phyloP scores from a whole-genome alignment of 768 basidiomycete species.

The Tricholoma flavovirens region DNA sequence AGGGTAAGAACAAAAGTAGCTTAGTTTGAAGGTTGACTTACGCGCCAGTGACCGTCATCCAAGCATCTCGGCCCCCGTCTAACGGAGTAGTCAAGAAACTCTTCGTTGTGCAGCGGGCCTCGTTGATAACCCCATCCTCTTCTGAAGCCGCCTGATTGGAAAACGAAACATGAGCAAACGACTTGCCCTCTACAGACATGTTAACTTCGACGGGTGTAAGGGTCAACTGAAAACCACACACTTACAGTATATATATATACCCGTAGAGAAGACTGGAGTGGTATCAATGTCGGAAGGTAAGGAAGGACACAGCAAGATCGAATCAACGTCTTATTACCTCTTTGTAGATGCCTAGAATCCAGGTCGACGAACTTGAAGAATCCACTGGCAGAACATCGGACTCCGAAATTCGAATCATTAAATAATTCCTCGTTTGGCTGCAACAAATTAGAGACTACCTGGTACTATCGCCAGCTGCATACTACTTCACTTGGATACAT shows the following conservation, averaged over 20 bases:
- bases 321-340: neutral
- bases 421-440: too few species aligned
- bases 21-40: constrained; percentile 20
- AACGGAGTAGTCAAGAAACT: neutral
- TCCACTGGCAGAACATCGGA: too few species aligned
- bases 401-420: too few species aligned
- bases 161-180: constrained; percentile 1
- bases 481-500: too few species aligned
- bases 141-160: neutral
- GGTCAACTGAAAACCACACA: neutral
- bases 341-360: neutral
- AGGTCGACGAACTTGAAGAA: too few species aligned
- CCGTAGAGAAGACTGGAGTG: neutral
- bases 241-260: neutral
- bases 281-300: neutral
- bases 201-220: neutral
- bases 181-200: constrained; percentile 8
- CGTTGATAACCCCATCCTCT: neutral
- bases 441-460: too few species aligned
- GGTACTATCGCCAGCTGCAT: too few species aligned
- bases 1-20: neutral
- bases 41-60: constrained; percentile 41
- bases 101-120: neutral
- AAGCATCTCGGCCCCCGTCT: constrained; percentile 37
- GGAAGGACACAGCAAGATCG: neutral